Percentiles rank a stretch among this genome's conserved stretches.
Evolutionary conservation across 768 basidiomycete genomes (phyloP).

Genomic region (Russula ochroleuca): DNA sequence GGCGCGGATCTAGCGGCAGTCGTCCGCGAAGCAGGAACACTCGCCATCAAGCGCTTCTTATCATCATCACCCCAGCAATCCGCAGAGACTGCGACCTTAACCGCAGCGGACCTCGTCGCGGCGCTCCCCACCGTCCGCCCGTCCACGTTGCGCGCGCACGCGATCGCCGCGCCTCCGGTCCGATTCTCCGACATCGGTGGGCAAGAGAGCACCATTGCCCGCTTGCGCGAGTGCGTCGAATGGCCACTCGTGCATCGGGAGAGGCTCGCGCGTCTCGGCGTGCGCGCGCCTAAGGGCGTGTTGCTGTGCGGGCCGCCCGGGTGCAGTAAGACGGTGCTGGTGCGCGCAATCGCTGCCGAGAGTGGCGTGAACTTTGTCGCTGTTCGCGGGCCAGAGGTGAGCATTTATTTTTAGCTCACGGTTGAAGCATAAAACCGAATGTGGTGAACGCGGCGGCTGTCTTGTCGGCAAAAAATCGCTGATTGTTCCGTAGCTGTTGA

Average conservation of each 20-base stretch:
- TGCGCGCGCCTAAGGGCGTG: constrained; percentile 83
- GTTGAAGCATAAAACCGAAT: not conserved
- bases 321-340: constrained; percentile 94
- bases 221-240: constrained; percentile 86
- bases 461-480: not conserved
- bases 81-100: constrained; percentile 30
- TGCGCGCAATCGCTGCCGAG: constrained; percentile 87
- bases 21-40: constrained; percentile 87
- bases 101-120: constrained; percentile 61
- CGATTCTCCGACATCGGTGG: constrained; percentile 89
- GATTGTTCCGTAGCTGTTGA: constrained; percentile 60
- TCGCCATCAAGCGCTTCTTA: constrained; percentile 84
- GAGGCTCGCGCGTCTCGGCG: constrained; percentile 82
- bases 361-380: constrained; percentile 95
- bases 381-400: constrained; percentile 94
- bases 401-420: not conserved
- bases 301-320: constrained; percentile 94
- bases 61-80: constrained; percentile 30
- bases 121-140: constrained; percentile 81
- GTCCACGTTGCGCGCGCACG: constrained; percentile 91
- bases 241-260: constrained; percentile 91
- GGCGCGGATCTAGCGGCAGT: constrained; percentile 93
- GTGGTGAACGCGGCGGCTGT: not conserved
- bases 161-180: constrained; percentile 79
- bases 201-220: constrained; percentile 73